Evolutionary conservation across 768 basidiomycete genomes (phyloP).

Genomic region (Mycena rosella): DNA sequence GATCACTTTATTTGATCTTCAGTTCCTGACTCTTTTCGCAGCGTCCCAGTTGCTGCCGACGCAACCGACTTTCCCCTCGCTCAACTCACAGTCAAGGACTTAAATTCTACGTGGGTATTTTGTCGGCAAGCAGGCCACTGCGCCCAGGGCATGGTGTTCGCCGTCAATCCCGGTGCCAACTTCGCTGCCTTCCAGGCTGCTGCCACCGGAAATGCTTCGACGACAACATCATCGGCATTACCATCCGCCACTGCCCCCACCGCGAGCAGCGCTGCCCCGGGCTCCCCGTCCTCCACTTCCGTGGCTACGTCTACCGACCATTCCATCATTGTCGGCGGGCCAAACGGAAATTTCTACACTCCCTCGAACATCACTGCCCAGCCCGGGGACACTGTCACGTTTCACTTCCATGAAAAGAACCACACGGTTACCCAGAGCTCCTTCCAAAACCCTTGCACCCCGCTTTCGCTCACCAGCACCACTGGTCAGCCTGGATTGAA

Average conservation of each 20-base stretch:
- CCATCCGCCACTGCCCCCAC: constrained; percentile 20
- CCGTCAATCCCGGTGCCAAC: constrained; percentile 69
- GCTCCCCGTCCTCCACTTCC: constrained; percentile 46
- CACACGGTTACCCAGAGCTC: constrained; percentile 61
- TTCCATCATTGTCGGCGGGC: constrained; percentile 57
- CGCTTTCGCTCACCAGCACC: constrained; percentile 57
- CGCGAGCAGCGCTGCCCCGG: constrained; percentile 40
- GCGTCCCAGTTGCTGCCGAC: constrained; percentile 60
- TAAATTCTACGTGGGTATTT: constrained; percentile 69
- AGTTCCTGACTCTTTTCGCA: constrained; percentile 36
- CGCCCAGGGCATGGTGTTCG: constrained; percentile 72
- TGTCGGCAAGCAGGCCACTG: constrained; percentile 71
- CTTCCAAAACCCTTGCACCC: constrained; percentile 57
- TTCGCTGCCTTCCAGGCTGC: constrained; percentile 68
- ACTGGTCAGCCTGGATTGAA: constrained; percentile 59
- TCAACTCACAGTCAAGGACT: constrained; percentile 54
- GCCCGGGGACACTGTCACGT: constrained; percentile 61
- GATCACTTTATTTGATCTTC: neutral
- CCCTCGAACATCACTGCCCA: constrained; percentile 62
- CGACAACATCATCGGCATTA: constrained; percentile 35
- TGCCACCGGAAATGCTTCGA: constrained; percentile 51
- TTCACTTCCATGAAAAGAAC: constrained; percentile 63
- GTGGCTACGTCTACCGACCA: constrained; percentile 48
- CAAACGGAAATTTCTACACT: constrained; percentile 51
- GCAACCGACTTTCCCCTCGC: constrained; percentile 61